Conservation (phyloP, 1,284 basidiomycete species). For the Athelia sp. region DNA sequence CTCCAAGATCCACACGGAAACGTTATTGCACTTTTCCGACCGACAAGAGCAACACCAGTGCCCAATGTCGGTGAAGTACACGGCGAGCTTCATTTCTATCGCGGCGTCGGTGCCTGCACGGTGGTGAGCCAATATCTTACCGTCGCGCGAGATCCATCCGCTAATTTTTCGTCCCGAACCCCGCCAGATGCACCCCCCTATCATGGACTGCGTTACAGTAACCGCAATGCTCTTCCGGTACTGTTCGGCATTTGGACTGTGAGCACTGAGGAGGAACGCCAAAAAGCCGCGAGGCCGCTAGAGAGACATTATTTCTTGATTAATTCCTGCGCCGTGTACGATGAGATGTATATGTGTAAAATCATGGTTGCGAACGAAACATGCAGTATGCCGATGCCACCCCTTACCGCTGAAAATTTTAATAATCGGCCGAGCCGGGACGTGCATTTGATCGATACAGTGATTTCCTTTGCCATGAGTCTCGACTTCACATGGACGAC, state of each 20-base stretch:
- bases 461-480: slow-evolving; percentile 22
- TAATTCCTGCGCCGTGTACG: background rate
- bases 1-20: slow-evolving; percentile 64
- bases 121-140: slow-evolving; percentile 49
- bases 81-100: slow-evolving; percentile 76
- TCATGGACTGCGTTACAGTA: slow-evolving; percentile 81
- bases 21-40: slow-evolving; percentile 73
- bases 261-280: slow-evolving; percentile 1
- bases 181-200: slow-evolving; percentile 71
- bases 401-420: slow-evolving; percentile 8
- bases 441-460: slow-evolving; percentile 12
- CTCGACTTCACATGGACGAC: slow-evolving; percentile 22
- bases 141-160: slow-evolving; percentile 15
- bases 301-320: background rate
- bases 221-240: slow-evolving; percentile 81
- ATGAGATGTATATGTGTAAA: slow-evolving; percentile 22
- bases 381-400: background rate
- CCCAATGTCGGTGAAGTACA: slow-evolving; percentile 73
- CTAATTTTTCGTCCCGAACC: slow-evolving; percentile 11
- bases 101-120: slow-evolving; percentile 70
- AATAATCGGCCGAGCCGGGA: slow-evolving; percentile 14
- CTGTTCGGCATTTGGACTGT: slow-evolving; percentile 63
- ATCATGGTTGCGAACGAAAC: slow-evolving; percentile 1
- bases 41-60: slow-evolving; percentile 68
- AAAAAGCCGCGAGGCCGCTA: too few relatives aligned